Evolutionary conservation across 129 eudicot species (phyloP).

Genomic region (carrot (Daucus carota)): DNA sequence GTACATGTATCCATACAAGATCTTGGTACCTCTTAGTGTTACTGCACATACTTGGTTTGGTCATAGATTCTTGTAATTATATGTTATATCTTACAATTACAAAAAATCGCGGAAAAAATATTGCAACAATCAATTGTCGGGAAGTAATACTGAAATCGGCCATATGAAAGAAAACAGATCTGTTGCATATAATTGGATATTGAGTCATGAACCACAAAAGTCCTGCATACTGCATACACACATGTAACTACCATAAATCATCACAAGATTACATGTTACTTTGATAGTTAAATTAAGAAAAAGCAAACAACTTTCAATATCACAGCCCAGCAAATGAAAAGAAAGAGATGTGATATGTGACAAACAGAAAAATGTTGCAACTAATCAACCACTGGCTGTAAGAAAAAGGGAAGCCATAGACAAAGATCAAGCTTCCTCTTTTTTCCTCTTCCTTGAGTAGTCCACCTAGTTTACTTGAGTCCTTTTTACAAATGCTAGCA

Average conservation of each 20-base stretch:
- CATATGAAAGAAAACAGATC: background rate
- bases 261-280: conserved; percentile 16
- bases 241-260: background rate
- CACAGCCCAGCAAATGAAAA: background rate
- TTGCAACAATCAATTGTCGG: too few relatives aligned
- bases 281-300: conserved; percentile 4
- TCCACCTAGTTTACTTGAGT: conserved; percentile 5
- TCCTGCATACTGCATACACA: conserved; percentile 1
- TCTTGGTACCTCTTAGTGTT: background rate
- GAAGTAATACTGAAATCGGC: too few relatives aligned
- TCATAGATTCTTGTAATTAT: too few relatives aligned
- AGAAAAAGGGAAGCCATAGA: conserved; percentile 8
- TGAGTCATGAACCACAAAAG: background rate
- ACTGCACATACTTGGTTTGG: background rate
- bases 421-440: background rate
- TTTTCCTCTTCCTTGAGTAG: conserved; percentile 2
- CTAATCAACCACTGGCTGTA: conserved; percentile 4
- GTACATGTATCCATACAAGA: background rate
- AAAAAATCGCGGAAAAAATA: too few relatives aligned
- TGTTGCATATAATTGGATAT: background rate
- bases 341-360: conserved; percentile 7
- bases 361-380: conserved; percentile 6
- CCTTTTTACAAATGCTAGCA: conserved; percentile 9
- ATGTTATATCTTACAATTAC: too few relatives aligned
- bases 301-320: background rate